These are phyloP conservation scores for Cucurbita argyrosperma DNA, from an alignment of 306 rosid genomes.

Conservation along the genomic window DNA sequence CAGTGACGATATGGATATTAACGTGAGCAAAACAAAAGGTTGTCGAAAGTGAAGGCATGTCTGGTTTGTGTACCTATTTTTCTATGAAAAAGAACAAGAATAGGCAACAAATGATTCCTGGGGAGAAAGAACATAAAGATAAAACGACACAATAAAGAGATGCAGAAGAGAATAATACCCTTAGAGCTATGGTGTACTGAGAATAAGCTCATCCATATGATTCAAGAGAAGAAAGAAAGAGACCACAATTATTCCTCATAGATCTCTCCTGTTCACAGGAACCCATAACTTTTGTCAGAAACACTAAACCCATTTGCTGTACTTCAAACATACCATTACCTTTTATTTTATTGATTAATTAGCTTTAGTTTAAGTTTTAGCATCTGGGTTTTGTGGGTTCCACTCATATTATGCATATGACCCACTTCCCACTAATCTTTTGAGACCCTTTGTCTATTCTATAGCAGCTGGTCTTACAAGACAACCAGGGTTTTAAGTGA, in stretches of 20 bases:
- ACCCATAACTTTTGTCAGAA: constrained; percentile 41
- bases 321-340: not conserved
- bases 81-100: not conserved
- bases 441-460: not conserved
- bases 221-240: constrained; percentile 63
- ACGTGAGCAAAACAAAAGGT: constrained; percentile 1
- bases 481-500: not conserved
- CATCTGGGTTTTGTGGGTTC: not conserved
- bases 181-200: constrained; percentile 51
- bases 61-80: not conserved
- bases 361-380: not conserved
- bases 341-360: not conserved
- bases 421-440: not conserved
- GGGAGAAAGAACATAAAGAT: not conserved
- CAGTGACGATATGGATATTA: constrained; percentile 15
- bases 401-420: not conserved
- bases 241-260: constrained; percentile 43
- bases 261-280: constrained; percentile 10
- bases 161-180: not conserved
- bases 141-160: constrained; percentile 15
- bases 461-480: not conserved
- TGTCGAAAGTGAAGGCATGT: not conserved
- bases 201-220: constrained; percentile 34
- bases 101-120: not conserved
- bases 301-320: constrained; percentile 13